A percentile compares a stretch with the other conserved stretches of the same genome.
Conservation (phyloP, 352 stramenopile species). For the Aphanomyces invadans region DNA sequence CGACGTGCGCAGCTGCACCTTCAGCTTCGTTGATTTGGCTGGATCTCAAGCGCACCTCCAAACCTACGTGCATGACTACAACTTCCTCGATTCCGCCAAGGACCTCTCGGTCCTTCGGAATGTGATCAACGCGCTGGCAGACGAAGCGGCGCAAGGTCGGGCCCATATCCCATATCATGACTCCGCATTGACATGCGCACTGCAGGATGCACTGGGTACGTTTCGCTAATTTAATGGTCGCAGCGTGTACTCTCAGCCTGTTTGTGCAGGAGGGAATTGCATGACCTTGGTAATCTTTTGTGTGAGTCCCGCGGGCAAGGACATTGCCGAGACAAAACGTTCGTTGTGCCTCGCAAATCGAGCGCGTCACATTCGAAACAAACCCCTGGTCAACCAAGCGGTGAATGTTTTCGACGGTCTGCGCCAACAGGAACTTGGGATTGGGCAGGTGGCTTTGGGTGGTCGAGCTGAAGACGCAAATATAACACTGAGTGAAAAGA, state of each 20-base stretch:
- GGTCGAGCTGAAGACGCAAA: no score
- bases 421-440: no score
- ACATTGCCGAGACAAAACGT: slow-evolving; percentile 89
- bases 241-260: background rate
- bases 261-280: slow-evolving; percentile 69
- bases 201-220: slow-evolving; percentile 85
- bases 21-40: slow-evolving; percentile 90
- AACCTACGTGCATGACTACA: slow-evolving; percentile 86
- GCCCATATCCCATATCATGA: slow-evolving; percentile 92
- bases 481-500: no score
- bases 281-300: slow-evolving; percentile 89
- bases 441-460: no score
- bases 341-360: slow-evolving; percentile 89
- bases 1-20: slow-evolving; percentile 76
- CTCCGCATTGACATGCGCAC: slow-evolving; percentile 90
- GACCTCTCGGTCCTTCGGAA: slow-evolving; percentile 95
- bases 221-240: background rate
- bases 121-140: slow-evolving; percentile 95
- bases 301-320: slow-evolving; percentile 86
- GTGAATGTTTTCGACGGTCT: no score
- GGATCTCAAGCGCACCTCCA: slow-evolving; percentile 92
- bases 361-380: slow-evolving; percentile 88
- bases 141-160: slow-evolving; percentile 83
- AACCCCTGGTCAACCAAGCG: slow-evolving; percentile 78
- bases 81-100: slow-evolving; percentile 97